phyloP scores from a whole-genome alignment of 176 grass and related monocot genomes.

The Dactylis glomerata region DNA sequence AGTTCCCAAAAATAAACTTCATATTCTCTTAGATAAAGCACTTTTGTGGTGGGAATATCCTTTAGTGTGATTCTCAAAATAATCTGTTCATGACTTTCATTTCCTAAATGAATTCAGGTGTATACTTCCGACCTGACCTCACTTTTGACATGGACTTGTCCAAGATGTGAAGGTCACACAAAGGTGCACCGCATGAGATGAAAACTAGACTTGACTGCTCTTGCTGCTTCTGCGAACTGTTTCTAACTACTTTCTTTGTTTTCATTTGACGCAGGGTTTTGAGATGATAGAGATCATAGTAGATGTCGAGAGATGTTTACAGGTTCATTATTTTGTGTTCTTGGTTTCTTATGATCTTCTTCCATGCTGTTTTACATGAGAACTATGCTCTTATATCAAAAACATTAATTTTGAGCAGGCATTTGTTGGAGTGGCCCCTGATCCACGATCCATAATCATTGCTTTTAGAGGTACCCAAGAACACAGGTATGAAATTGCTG shows the following conservation, averaged over 20 bases:
- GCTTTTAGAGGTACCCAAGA: slow-evolving; percentile 94
- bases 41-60: neutral
- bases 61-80: neutral
- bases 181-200: slow-evolving; percentile 40
- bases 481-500: slow-evolving; percentile 53
- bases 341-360: neutral
- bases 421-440: slow-evolving; percentile 83
- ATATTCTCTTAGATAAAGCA: neutral
- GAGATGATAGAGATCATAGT: slow-evolving; percentile 87
- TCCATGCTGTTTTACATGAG: slow-evolving; percentile 8
- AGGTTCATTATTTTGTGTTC: slow-evolving; percentile 42
- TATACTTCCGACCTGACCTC: slow-evolving; percentile 82
- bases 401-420: slow-evolving; percentile 42
- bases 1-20: neutral
- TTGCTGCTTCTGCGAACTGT: neutral
- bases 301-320: slow-evolving; percentile 85
- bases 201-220: neutral
- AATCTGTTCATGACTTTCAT: neutral
- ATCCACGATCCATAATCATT: slow-evolving; percentile 62
- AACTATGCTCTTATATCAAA: slow-evolving; percentile 9
- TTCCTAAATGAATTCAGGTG: slow-evolving; percentile 53
- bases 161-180: slow-evolving; percentile 64
- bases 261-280: slow-evolving; percentile 57
- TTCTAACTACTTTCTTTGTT: neutral
- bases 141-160: slow-evolving; percentile 79